Evolutionary conservation across 176 grass and related monocot genomes (phyloP), one percentile per base, ranked within the genome.

Genomic region (Eleusine indica): DNA sequence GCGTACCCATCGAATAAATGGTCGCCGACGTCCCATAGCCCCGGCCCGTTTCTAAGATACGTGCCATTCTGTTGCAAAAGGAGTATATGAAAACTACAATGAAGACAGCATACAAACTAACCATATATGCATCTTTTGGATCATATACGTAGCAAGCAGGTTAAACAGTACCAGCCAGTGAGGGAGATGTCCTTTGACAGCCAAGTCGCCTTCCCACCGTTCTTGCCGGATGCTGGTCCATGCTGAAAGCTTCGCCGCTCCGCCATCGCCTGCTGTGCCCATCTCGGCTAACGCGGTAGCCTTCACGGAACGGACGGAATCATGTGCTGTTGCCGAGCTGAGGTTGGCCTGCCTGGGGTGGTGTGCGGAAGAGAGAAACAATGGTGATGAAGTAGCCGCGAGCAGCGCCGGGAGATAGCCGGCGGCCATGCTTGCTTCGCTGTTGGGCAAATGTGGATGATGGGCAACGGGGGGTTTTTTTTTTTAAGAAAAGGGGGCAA

Each of bases 1-100:
- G 96, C 96, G 88, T 96, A 99, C 28, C 96, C 93, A 78, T 99
- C 96, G 85, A 99, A 96, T 44, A 99, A 86, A 86, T 99, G 96
- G 12, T 89, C 89, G 29, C 92, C 96, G 30, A 99, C 78, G 75
- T 99, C 90, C 96, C 96, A 99, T 18, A 94, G 51, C 15, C 96
- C 96, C 2, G 93, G 93, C 0, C 96, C 96, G 66, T 99, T 99
- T 83, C 96, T 77, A 56, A 99, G 87, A 78, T 96, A 99, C 58
- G 96, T 99, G 68, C 96, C 96, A 65, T 96, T 85, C 96, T 99
- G 44, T 6, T 32, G 44, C 15, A 58, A 6, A 56, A 19, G 15
- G 51, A 53, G 10, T 53, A 53, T 53, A 53, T 16, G 51, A 63
- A 4, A 29, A 35, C 32, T 2, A 25, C 58, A 17, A 63, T 9